Evolutionary conservation across 495 filamentous ascomycete species (phyloP).

Genomic region (Penicillium chermesinum): DNA sequence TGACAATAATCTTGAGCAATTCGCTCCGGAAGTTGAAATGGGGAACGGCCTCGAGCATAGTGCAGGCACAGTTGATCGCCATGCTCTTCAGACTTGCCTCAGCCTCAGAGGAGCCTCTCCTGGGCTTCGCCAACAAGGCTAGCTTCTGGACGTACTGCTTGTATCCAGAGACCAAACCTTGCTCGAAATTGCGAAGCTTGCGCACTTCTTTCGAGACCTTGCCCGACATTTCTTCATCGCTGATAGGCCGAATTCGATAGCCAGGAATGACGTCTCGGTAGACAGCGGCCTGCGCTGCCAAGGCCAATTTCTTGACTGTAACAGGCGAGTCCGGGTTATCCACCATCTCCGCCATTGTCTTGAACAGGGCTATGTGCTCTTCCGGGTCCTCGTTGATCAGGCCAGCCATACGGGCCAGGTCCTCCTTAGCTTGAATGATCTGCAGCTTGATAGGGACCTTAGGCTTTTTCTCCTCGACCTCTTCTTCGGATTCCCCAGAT

Average conservation of each 20-base stretch:
- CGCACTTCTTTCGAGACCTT: conserved; percentile 91
- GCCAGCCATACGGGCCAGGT: conserved; percentile 75
- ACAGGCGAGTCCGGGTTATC: conserved; percentile 48
- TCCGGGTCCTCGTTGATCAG: conserved; percentile 89
- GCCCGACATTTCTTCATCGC: conserved; percentile 62
- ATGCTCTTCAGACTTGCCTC: conserved; percentile 53
- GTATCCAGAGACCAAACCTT: conserved; percentile 74
- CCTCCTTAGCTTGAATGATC: conserved; percentile 83
- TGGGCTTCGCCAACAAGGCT: conserved; percentile 52
- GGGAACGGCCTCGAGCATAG: conserved; percentile 69
- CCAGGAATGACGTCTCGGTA: conserved; percentile 96
- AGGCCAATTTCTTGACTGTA: conserved; percentile 74
- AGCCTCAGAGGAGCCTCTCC: conserved; percentile 29
- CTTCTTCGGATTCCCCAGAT: conserved; percentile 43
- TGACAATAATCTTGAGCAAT: conserved; percentile 77
- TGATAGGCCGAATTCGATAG: conserved; percentile 81
- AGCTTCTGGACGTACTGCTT: conserved; percentile 75
- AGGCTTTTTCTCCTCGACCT: conserved; percentile 49
- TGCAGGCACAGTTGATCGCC: conserved; percentile 81
- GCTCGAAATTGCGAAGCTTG: conserved; percentile 74
- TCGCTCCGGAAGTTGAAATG: conserved; percentile 96
- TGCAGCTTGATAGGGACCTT: conserved; percentile 68
- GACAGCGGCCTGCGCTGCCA: conserved; percentile 82
- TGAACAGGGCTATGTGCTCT: conserved; percentile 75
- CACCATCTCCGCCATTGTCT: conserved; percentile 68